These are phyloP conservation scores for Paxillus involutus DNA, from an alignment of 768 basidiomycete genomes.

Conservation along the genomic window DNA sequence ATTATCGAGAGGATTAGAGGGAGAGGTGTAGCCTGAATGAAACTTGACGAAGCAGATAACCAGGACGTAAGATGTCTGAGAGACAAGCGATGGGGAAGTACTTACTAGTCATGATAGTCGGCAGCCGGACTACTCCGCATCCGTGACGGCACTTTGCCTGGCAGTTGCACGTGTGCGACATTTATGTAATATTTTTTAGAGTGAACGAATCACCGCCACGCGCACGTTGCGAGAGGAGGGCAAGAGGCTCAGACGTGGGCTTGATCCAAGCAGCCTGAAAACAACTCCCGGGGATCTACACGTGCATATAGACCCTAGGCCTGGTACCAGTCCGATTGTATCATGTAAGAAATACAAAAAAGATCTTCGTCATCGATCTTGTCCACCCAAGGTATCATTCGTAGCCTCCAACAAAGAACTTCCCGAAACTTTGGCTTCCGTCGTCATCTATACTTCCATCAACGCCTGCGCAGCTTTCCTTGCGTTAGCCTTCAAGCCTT, in stretches of 20 bases:
- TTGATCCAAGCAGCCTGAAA: too few relatives aligned
- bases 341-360: background rate
- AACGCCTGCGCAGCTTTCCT: constrained; percentile 72
- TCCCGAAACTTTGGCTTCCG: background rate
- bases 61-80: background rate
- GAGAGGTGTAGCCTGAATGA: background rate
- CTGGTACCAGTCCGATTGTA: background rate
- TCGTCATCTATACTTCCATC: constrained; percentile 23
- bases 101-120: too few relatives aligned
- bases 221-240: too few relatives aligned
- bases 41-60: background rate
- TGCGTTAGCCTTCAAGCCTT: constrained; percentile 72
- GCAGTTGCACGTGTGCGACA: constrained; percentile 15
- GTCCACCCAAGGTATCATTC: too few relatives aligned
- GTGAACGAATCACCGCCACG: too few relatives aligned
- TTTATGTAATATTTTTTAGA: background rate
- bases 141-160: too few relatives aligned
- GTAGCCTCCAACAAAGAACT: too few relatives aligned
- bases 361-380: too few relatives aligned
- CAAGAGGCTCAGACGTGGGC: too few relatives aligned
- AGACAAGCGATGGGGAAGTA: background rate
- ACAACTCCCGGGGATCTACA: too few relatives aligned
- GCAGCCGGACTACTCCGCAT: too few relatives aligned
- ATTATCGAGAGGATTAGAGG: background rate
- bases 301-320: too few relatives aligned